These are phyloP conservation scores for Debaryomyces psychrophilus DNA, from an alignment of 1,139 yeast genomes.

Conservation along the genomic window DNA sequence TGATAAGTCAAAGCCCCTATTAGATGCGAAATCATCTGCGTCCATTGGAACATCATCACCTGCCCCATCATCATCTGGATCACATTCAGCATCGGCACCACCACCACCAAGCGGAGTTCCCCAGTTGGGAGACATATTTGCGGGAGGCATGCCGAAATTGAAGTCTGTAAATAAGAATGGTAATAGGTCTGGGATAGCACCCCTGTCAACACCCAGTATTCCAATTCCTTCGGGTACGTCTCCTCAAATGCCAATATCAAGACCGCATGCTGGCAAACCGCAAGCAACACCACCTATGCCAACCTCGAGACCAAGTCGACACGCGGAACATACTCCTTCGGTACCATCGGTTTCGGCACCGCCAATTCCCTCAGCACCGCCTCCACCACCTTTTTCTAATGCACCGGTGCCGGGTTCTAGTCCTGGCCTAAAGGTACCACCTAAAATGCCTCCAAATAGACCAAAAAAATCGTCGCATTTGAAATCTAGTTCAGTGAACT, in stretches of 20 bases:
- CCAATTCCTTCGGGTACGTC: slow-evolving; percentile 23
- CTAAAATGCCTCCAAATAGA: slow-evolving; percentile 37
- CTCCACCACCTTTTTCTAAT: slow-evolving; percentile 23
- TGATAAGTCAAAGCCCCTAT: slow-evolving; percentile 48
- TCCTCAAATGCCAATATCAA: neutral
- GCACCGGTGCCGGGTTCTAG: slow-evolving; percentile 17
- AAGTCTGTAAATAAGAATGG: slow-evolving; percentile 51
- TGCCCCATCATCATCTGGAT: slow-evolving; percentile 17
- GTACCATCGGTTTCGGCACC: slow-evolving; percentile 11
- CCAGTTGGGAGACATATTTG: slow-evolving; percentile 78
- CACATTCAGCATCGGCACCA: slow-evolving; percentile 20
- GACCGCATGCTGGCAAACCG: neutral
- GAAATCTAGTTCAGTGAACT: slow-evolving; percentile 25
- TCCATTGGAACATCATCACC: slow-evolving; percentile 12
- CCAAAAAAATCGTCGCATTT: slow-evolving; percentile 38
- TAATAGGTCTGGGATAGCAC: slow-evolving; percentile 47
- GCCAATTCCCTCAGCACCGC: slow-evolving; percentile 18
- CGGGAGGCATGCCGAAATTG: slow-evolving; percentile 85
- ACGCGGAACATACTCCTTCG: slow-evolving; percentile 23
- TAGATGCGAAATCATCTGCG: slow-evolving; percentile 35
- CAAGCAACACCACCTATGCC: slow-evolving; percentile 11
- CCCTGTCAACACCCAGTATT: slow-evolving; percentile 42
- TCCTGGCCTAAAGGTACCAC: slow-evolving; percentile 27
- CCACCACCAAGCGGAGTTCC: slow-evolving; percentile 42
- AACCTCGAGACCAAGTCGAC: slow-evolving; percentile 18